phyloP scores from a whole-genome alignment of 2,329 filamentous ascomycete genomes.

The Cryphonectria nitschkei region DNA sequence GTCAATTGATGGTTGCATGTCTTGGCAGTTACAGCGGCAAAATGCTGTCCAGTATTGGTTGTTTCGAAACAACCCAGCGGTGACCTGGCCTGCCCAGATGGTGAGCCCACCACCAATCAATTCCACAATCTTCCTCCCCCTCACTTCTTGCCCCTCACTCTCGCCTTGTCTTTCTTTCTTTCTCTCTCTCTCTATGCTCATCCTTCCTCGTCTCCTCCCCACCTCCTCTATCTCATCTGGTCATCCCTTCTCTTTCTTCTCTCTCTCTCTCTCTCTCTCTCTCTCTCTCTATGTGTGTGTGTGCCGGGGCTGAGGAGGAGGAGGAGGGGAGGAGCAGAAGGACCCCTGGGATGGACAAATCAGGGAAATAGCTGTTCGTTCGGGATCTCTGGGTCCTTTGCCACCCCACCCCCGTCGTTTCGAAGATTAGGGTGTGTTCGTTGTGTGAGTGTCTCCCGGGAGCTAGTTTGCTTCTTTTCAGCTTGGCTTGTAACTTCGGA shows the following conservation, averaged over 20 bases:
- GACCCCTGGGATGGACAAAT: neutral
- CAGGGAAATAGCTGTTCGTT: neutral
- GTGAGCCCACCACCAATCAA: slow-evolving; percentile 6
- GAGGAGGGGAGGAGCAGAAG: neutral
- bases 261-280: neutral
- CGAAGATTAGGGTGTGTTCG: neutral
- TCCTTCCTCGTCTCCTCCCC: neutral
- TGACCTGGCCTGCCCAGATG: neutral
- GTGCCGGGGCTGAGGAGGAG: neutral
- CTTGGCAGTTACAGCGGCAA: slow-evolving; percentile 12
- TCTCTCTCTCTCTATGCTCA: neutral
- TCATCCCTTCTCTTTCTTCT: neutral
- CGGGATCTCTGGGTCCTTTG: neutral
- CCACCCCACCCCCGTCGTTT: neutral
- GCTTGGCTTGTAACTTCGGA: neutral
- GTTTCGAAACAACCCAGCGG: slow-evolving; percentile 7
- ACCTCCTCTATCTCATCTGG: neutral
- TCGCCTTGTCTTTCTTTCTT: neutral
- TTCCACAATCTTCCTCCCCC: neutral
- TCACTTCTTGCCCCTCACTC: neutral
- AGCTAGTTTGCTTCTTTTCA: neutral
- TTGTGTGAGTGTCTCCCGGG: neutral
- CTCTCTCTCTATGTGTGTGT: neutral
- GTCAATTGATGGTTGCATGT: slow-evolving; percentile 3
- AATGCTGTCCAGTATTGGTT: slow-evolving; percentile 7